Evolutionary conservation across 305 asterid genomes (phyloP), one percentile per base, ranked within the genome.

Genomic region (Lippia alba): DNA sequence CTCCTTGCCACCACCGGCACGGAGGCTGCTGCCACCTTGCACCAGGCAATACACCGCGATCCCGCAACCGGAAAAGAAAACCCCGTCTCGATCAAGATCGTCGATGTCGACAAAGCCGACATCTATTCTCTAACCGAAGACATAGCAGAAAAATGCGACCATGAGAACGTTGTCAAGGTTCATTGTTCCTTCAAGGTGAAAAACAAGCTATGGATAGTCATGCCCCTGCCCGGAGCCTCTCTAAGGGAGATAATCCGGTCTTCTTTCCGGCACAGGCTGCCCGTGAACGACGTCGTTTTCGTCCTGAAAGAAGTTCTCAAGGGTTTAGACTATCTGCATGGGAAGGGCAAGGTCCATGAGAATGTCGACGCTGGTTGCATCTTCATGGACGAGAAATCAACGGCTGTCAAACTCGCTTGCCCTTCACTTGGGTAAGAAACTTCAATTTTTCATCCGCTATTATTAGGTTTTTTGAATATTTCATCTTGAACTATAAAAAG

Each of bases 251-350:
- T 30, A 17, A 33, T 59, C 12, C 32, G 46, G 6, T 41, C 65
- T 10, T 19, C 30, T 8, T 63, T 63, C 4, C 68, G 40, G 12
- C 0, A 15, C 4, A 51, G 71, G 36, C n/a, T 69, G 49, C 66
- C 66, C n/a, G 48, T 14, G 34, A 16, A 58, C 7, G 8, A 45
- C 14, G 73, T 57, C 6, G 44, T 12, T 20, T 46, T 57, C 30
- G 34, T 69, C 7, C 66, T 69, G 59, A 69, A 11, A 46, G 66
- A 57, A 46, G 46, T 18, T 12, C 66, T 57, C 3, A 58, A 48
- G 32, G 66, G 57, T n/a, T 12, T 68, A 12, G 8, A 41, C 66
- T 68, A 56, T 56, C n/a, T 68, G 73, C 73, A 68, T 6, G 66
- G 32, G 34, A 56, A 30, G 39, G 44, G 56, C 7, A 32, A 20